phyloP scores from a whole-genome alignment of 345 rosid species.

The Lepidium africanum region DNA sequence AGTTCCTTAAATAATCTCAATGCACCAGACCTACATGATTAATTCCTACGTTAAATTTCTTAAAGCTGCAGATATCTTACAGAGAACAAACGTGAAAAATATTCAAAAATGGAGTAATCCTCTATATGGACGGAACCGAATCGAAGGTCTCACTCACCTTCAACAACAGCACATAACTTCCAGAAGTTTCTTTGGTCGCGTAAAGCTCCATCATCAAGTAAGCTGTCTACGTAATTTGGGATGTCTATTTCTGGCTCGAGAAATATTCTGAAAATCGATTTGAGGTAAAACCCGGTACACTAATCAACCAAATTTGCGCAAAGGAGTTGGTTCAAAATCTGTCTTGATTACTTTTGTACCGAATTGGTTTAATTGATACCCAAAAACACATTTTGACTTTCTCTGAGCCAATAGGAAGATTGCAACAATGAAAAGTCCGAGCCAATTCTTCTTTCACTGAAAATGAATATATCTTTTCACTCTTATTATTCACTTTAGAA shows the following conservation, averaged over 20 bases:
- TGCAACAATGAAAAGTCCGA: neutral
- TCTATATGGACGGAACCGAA: too few species aligned
- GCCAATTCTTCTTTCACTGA: neutral
- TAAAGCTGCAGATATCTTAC: too few species aligned
- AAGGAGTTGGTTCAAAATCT: neutral
- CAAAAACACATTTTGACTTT: neutral
- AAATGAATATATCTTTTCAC: neutral
- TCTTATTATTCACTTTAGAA: constrained; percentile 3
- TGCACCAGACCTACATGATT: too few species aligned
- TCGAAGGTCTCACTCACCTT: too few species aligned
- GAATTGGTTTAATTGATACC: neutral
- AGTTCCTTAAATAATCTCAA: too few species aligned
- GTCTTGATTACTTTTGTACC: neutral
- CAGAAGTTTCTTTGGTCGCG: too few species aligned
- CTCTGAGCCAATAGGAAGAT: neutral
- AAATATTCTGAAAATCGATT: too few species aligned
- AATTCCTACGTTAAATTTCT: too few species aligned
- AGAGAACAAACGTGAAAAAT: too few species aligned
- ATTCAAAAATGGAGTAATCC: too few species aligned
- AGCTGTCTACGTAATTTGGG: neutral
- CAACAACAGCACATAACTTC: too few species aligned
- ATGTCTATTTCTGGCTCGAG: too few species aligned
- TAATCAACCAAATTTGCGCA: neutral
- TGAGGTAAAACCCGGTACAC: neutral
- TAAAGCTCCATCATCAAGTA: neutral